Conservation (phyloP, 2,329 filamentous ascomycete species). For the Coniella vitis region DNA sequence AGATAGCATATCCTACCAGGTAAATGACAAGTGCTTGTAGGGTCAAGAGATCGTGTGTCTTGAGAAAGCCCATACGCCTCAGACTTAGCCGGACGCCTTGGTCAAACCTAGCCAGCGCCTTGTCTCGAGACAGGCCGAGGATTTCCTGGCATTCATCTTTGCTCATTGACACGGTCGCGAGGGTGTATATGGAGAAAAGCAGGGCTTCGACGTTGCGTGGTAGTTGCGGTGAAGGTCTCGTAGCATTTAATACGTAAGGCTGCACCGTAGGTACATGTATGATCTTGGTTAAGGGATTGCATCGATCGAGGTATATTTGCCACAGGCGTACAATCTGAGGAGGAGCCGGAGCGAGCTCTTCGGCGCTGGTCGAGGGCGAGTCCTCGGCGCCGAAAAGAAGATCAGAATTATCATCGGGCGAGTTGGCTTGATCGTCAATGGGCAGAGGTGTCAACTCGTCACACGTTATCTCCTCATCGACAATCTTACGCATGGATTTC, state of each 20-base stretch:
- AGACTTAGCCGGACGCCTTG: conserved; percentile 44
- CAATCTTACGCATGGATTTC: conserved; percentile 51
- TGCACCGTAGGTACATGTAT: conserved; percentile 68
- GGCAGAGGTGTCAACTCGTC: conserved; percentile 13
- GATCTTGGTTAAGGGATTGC: conserved; percentile 66
- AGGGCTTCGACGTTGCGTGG: conserved; percentile 54
- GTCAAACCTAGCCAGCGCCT: conserved; percentile 45
- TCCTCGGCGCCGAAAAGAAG: conserved; percentile 39
- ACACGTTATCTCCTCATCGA: conserved; percentile 41
- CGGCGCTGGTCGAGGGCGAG: conserved; percentile 29
- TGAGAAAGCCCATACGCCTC: conserved; percentile 49
- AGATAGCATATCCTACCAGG: conserved; percentile 33
- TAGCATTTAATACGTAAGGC: conserved; percentile 56
- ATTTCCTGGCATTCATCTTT: conserved; percentile 48
- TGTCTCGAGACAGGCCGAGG: conserved; percentile 42
- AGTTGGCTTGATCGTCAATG: conserved; percentile 7
- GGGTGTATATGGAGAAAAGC: conserved; percentile 59
- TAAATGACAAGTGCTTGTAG: conserved; percentile 55
- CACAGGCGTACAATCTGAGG: conserved; percentile 64
- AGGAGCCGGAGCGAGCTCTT: conserved; percentile 56
- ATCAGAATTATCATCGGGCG: conserved; percentile 46
- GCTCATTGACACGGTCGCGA: conserved; percentile 49
- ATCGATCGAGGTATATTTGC: conserved; percentile 67
- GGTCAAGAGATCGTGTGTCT: conserved; percentile 49
- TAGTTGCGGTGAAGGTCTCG: conserved; percentile 46